Percentiles rank a stretch among this genome's conserved stretches.
Conservation (phyloP, 371 early-diverging fungal genomes). For the Choanephora cucurbitarum region DNA sequence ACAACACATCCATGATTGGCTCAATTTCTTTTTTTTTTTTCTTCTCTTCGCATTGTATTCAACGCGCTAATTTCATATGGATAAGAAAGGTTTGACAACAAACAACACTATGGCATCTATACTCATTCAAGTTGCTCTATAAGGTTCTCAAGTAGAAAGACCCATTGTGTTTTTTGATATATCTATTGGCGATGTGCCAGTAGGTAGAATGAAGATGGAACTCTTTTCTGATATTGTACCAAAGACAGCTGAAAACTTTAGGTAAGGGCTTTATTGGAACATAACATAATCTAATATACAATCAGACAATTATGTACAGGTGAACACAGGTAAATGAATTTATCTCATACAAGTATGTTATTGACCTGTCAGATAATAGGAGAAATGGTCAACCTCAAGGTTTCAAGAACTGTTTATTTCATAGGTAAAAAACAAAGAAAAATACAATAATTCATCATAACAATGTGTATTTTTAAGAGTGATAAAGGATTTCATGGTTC, state of each 20-base stretch:
- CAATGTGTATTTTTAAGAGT: constrained; percentile 49
- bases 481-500: constrained; percentile 98
- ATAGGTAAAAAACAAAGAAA: constrained; percentile 60
- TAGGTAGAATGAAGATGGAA: constrained; percentile 96
- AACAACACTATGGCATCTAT: too few species aligned
- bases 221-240: constrained; percentile 93
- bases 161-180: constrained; percentile 78
- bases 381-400: constrained; percentile 81
- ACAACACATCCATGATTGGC: too few species aligned
- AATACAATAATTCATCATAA: background rate
- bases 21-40: too few species aligned
- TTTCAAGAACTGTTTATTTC: constrained; percentile 91
- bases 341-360: background rate
- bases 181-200: constrained; percentile 73
- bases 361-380: constrained; percentile 28
- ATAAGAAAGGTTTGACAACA: too few species aligned
- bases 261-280: too few species aligned
- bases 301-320: constrained; percentile 87
- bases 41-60: too few species aligned
- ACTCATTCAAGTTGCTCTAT: too few species aligned
- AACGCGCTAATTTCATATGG: too few species aligned
- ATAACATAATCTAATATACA: background rate
- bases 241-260: constrained; percentile 98
- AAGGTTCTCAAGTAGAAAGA: constrained; percentile 41
- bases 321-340: constrained; percentile 69